Base-by-base conservation (phyloP, 805 yeast species). In the Schizosaccharomyces japonicus region DNA sequence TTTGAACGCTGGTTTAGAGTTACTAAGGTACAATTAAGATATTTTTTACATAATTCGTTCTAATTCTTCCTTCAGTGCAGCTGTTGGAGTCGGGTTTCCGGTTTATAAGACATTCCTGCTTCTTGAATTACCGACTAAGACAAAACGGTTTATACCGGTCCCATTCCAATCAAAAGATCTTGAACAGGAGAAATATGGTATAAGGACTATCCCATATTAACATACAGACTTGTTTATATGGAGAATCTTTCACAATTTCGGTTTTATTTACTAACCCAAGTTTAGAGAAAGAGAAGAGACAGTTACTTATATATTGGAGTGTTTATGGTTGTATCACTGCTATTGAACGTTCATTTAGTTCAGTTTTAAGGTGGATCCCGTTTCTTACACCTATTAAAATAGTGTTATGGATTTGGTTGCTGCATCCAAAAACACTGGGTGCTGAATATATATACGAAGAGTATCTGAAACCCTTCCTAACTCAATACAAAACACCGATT, bases 401-500 rank as follows among this genome's bases (percentile, higher is more conserved):
- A 13, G 31, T 44, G n/a, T 39, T 49, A 15, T 25, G 48, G 29
- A 10, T 49, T 5, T 49, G 49, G 50, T 25, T 49, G 19, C 28
- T 44, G 34, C 13, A 47, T 11, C 50, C 50, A 6, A 49, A 33
- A 13, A 49, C 49, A 27, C 49, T 30, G 27, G 50, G 75, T 10
- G 66, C 72, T 2, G 59, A 63, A 6, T 59, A 58, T 47, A 39
- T 70, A 5, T 70, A 69, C 57, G 55, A 55, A 45, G 50, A 53
- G 10, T 56, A 63, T 45, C 45, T 70, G 5, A 59, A 58, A 34
- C 72, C 73, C 10, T 60, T 64, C 48, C 56, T 70, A 47, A 44
- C 47, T 11, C 47, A 51, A 28, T 63, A 68, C 50, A 67, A 67
- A 34, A 34, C 30, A 11, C n/a, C 31, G 28, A 47, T 49, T 19